Evolutionary conservation across 192 early-diverging fungal species (phyloP).

Genomic region (Coemansia guatemalensis): DNA sequence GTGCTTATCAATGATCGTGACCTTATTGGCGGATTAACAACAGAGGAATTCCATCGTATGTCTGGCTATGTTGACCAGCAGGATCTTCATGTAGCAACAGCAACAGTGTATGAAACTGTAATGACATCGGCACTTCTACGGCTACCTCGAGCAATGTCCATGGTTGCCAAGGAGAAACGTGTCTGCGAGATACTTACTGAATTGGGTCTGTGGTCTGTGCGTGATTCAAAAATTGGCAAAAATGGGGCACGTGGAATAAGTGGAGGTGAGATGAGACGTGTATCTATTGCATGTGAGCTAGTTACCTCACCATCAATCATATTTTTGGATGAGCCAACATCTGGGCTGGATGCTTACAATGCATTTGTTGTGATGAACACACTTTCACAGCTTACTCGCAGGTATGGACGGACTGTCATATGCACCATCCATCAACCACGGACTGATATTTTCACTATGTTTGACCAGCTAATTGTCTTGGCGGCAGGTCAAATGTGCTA

Average conservation of each 20-base stretch:
- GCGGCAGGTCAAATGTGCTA: conserved; percentile 82
- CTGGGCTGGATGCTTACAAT: conserved; percentile 87
- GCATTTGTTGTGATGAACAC: conserved; percentile 90
- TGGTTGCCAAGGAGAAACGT: conserved; percentile 58
- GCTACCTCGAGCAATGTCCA: conserved; percentile 60
- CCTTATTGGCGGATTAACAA: conserved; percentile 57
- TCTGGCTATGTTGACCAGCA: conserved; percentile 91
- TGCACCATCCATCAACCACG: conserved; percentile 96
- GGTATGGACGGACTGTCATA: conserved; percentile 65
- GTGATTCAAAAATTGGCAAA: conserved; percentile 76
- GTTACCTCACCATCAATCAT: conserved; percentile 88
- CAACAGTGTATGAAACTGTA: conserved; percentile 87
- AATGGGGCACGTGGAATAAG: conserved; percentile 73
- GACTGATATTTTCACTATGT: conserved; percentile 85
- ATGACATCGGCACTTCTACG: conserved; percentile 84
- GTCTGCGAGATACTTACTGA: conserved; percentile 76
- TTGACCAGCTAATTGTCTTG: conserved; percentile 83
- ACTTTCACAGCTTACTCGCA: conserved; percentile 50
- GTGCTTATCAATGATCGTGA: conserved; percentile 78
- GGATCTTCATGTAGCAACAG: conserved; percentile 77
- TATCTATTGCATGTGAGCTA: conserved; percentile 91
- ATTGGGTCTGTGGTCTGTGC: conserved; percentile 78
- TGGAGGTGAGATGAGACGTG: conserved; percentile 91
- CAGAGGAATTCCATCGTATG: conserved; percentile 62
- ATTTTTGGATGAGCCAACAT: conserved; percentile 83